Conservation (phyloP, 345 rosid species). For the Gossypium anomalum region DNA sequence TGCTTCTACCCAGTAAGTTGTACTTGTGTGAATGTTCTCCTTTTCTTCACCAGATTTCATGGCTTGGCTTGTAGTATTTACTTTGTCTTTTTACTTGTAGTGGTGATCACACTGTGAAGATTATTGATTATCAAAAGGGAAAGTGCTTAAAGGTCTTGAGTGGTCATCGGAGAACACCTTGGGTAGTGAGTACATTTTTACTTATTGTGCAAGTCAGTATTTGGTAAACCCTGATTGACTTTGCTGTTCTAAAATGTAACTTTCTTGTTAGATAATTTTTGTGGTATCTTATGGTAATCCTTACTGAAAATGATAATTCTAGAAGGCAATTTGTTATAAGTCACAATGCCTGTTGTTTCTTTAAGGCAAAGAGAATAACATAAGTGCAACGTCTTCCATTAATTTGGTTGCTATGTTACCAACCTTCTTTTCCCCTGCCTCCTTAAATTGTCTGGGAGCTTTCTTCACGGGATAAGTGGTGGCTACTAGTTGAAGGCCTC, state of each 20-base stretch:
- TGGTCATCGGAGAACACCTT: slow-evolving; percentile 96
- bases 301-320: background rate
- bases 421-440: background rate
- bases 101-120: slow-evolving; percentile 95
- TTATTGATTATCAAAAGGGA: slow-evolving; percentile 86
- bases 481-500: background rate
- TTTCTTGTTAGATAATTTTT: slow-evolving; percentile 1
- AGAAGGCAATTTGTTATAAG: background rate
- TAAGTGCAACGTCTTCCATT: background rate
- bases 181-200: slow-evolving; percentile 75
- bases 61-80: slow-evolving; percentile 15
- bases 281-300: background rate
- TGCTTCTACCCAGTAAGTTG: slow-evolving; percentile 85
- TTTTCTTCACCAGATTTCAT: slow-evolving; percentile 9
- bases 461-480: background rate
- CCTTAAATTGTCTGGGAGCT: background rate
- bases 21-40: background rate
- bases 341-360: background rate
- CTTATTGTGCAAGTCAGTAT: background rate
- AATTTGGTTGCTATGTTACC: background rate
- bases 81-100: slow-evolving; percentile 34
- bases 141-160: slow-evolving; percentile 84
- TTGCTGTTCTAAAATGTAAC: background rate
- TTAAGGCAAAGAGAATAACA: background rate
- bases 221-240: background rate